These are phyloP conservation scores for Lyophyllum shimeji DNA, from an alignment of 768 basidiomycete species.

Conservation along the genomic window DNA sequence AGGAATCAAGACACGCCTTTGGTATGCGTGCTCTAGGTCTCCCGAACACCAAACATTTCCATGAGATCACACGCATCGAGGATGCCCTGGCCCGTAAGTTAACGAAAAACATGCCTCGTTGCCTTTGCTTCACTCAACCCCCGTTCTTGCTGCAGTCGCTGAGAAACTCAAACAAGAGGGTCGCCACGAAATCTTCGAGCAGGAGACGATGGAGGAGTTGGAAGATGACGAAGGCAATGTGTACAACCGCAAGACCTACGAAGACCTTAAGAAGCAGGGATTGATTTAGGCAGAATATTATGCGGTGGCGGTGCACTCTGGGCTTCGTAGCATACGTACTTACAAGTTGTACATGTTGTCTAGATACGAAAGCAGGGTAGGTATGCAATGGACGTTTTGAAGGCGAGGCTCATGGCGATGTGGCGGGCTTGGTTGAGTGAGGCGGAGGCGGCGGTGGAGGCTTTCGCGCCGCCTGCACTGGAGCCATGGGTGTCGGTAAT, in stretches of 20 bases:
- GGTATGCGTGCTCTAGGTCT: constrained; percentile 97
- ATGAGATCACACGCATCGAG: constrained; percentile 96
- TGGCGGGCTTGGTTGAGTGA: constrained; percentile 26
- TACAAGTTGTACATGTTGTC: constrained; percentile 6
- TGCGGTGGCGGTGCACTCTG: background rate
- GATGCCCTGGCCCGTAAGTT: constrained; percentile 90
- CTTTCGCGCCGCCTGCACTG: constrained; percentile 46
- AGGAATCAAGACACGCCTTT: constrained; percentile 96
- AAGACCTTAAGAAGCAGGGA: constrained; percentile 95
- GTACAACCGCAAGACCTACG: constrained; percentile 97
- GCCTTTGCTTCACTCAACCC: background rate
- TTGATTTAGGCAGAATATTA: constrained; percentile 51
- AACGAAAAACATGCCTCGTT: too few species aligned
- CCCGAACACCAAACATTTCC: constrained; percentile 98
- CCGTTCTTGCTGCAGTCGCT: constrained; percentile 59
- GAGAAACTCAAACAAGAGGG: constrained; percentile 98
- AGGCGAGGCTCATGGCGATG: background rate
- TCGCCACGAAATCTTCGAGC: constrained; percentile 88
- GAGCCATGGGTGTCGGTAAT: constrained; percentile 70
- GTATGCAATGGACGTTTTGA: background rate
- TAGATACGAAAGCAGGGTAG: background rate
- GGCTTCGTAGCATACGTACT: constrained; percentile 1
- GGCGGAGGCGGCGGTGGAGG: constrained; percentile 50
- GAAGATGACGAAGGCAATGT: constrained; percentile 99
- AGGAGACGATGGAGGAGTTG: constrained; percentile 96